Conservation (phyloP, 371 early-diverging fungal species). For the Catenaria anguillulae region DNA sequence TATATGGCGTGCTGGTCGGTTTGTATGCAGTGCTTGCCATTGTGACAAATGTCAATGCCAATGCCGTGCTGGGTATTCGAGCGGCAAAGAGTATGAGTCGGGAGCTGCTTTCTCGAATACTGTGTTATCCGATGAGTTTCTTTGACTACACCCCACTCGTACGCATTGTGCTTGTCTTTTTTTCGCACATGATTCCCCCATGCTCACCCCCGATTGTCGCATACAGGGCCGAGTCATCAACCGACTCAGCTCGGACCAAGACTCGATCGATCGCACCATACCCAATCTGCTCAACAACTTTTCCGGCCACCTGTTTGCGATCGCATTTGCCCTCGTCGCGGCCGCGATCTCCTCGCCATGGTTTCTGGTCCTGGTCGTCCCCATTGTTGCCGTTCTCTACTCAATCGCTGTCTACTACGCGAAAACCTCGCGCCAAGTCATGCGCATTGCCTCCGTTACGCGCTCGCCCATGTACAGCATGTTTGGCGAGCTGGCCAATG, state of each 20-base stretch:
- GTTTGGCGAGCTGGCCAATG: background rate
- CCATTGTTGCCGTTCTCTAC: background rate
- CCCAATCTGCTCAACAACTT: background rate
- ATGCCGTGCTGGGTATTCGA: constrained; percentile 15
- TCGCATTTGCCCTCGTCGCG: background rate
- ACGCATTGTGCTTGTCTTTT: constrained; percentile 16
- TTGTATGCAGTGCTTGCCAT: constrained; percentile 48
- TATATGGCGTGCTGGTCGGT: constrained; percentile 50
- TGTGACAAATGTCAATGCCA: constrained; percentile 45
- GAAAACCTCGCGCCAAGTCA: background rate
- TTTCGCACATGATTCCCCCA: too few relatives aligned
- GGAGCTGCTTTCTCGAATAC: background rate
- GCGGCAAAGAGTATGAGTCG: background rate
- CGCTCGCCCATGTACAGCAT: background rate
- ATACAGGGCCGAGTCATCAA: constrained; percentile 66
- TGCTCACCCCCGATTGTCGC: too few relatives aligned
- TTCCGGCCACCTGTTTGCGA: background rate
- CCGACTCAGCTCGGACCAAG: constrained; percentile 74
- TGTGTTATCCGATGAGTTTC: background rate
- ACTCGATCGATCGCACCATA: constrained; percentile 37
- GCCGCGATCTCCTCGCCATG: background rate
- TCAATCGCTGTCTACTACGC: background rate
- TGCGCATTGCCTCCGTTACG: background rate
- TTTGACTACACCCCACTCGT: constrained; percentile 45
- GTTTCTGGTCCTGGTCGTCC: background rate